These are phyloP conservation scores for Chlamydomonas sp. DNA, from an alignment of 139 green algal genomes.

Conservation along the genomic window DNA sequence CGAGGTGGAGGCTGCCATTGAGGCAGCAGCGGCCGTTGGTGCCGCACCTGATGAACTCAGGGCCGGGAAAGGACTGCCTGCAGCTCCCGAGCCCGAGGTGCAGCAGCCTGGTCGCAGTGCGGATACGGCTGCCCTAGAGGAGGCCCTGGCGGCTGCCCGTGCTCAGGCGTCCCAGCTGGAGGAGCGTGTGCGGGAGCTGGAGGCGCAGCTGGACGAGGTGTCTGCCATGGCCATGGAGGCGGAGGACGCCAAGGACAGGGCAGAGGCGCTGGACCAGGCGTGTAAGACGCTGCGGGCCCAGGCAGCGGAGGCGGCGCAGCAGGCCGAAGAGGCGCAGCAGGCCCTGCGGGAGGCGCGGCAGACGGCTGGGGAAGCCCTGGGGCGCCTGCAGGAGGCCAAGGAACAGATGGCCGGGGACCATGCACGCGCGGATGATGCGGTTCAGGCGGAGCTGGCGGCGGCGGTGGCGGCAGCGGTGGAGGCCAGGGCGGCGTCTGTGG, in stretches of 20 bases:
- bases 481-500: too few species aligned
- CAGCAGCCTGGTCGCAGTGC: neutral
- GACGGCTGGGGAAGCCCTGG: too few species aligned
- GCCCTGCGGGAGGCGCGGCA: too few species aligned
- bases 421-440: neutral
- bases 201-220: conserved; percentile 25
- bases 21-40: too few species aligned
- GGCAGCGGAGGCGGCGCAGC: neutral
- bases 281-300: conserved; percentile 17
- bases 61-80: too few species aligned
- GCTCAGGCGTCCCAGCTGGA: conserved; percentile 1
- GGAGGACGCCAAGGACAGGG: conserved; percentile 6
- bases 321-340: neutral
- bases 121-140: neutral
- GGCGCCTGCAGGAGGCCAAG: neutral
- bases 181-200: conserved; percentile 13
- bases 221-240: conserved; percentile 21
- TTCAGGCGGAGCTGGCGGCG: neutral
- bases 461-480: neutral
- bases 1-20: too few species aligned
- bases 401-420: neutral
- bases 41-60: too few species aligned
- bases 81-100: neutral
- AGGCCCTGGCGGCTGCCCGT: neutral
- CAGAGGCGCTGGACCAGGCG: conserved; percentile 27